Evolutionary conservation across 768 basidiomycete genomes (phyloP).

Genomic region (Termitomyces sp.): DNA sequence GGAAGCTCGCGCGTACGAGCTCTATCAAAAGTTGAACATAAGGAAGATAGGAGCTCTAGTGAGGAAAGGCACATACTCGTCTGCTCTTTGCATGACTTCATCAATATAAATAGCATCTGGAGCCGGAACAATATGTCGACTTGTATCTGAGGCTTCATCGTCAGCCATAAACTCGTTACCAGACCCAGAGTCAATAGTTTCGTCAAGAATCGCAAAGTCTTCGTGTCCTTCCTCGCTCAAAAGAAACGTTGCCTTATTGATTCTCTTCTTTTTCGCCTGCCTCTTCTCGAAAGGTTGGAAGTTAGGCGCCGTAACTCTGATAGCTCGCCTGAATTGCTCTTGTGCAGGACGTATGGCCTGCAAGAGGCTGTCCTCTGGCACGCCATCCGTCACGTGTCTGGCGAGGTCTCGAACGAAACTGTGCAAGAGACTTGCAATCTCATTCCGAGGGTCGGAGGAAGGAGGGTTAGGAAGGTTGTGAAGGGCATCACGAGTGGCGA

Average conservation of each 20-base stretch:
- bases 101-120: conserved; percentile 41
- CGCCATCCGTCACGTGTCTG: conserved; percentile 47
- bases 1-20: conserved; percentile 71
- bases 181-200: background rate
- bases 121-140: background rate
- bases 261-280: conserved; percentile 8
- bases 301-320: conserved; percentile 51
- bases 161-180: background rate
- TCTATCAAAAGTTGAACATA: conserved; percentile 27
- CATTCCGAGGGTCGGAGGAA: conserved; percentile 52
- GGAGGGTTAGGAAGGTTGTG: conserved; percentile 44
- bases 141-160: background rate
- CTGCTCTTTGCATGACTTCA: conserved; percentile 45
- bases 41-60: background rate
- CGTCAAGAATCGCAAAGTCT: background rate
- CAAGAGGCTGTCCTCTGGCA: conserved; percentile 50
- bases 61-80: conserved; percentile 34
- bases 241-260: conserved; percentile 29
- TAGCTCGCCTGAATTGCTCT: conserved; percentile 40
- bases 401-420: conserved; percentile 44
- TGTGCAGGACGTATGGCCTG: conserved; percentile 53
- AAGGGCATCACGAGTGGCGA: conserved; percentile 26
- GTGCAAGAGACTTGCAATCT: conserved; percentile 47
- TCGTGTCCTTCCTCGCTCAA: conserved; percentile 33
- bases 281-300: conserved; percentile 48